phyloP scores from a whole-genome alignment of 768 basidiomycete genomes.

The Hortiboletus campestris region DNA sequence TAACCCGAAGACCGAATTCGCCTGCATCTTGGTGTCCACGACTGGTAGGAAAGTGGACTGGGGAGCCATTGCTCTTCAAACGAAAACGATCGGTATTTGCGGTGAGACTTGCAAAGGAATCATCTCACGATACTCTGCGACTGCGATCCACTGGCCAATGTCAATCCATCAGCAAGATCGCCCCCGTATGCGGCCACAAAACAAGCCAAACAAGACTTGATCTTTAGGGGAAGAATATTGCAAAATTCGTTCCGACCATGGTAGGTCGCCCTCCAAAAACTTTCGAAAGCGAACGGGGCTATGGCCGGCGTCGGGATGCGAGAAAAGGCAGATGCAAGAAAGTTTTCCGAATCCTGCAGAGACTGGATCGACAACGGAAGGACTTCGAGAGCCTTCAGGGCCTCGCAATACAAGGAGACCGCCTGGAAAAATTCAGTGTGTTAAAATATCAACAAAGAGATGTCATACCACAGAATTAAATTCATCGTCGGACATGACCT shows the following conservation, averaged over 20 bases:
- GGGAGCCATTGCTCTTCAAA: conserved; percentile 14
- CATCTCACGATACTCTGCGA: conserved; percentile 31
- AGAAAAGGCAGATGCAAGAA: conserved; percentile 52
- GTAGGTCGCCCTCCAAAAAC: conserved; percentile 60
- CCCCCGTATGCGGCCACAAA: conserved; percentile 48
- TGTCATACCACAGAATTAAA: conserved; percentile 48
- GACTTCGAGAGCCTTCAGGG: conserved; percentile 39
- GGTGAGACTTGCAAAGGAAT: conserved; percentile 8
- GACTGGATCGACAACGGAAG: conserved; percentile 40
- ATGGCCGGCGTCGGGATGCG: conserved; percentile 45
- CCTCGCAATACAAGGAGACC: conserved; percentile 42
- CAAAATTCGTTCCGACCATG: conserved; percentile 40
- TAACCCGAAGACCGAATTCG: conserved; percentile 24
- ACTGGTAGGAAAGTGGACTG: not conserved
- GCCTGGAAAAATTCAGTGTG: conserved; percentile 18
- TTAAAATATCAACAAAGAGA: not conserved
- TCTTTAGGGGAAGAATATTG: conserved; percentile 38
- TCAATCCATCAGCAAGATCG: conserved; percentile 45
- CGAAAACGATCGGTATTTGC: conserved; percentile 14
- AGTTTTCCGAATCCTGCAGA: conserved; percentile 41
- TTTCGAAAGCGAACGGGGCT: conserved; percentile 52
- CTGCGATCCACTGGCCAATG: conserved; percentile 37
- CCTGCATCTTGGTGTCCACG: conserved; percentile 9
- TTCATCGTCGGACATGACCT: conserved; percentile 41
- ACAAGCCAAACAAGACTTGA: conserved; percentile 45